Evolutionary conservation across 352 stramenopile genomes (phyloP), one percentile per base, ranked within the genome.

Genomic region (Saprolegnia diclina): DNA sequence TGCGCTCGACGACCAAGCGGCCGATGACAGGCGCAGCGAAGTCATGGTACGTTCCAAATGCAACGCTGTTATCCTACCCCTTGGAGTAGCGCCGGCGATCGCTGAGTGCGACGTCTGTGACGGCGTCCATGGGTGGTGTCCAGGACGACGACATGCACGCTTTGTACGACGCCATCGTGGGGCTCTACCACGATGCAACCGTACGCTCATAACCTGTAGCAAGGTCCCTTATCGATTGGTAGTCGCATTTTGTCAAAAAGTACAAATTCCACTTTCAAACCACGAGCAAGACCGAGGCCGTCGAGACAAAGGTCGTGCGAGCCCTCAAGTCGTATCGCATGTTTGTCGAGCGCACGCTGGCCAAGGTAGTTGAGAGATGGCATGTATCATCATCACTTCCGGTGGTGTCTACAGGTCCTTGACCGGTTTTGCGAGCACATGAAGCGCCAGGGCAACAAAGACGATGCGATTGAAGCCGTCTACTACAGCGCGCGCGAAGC

Each of bases 251-350:
- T 29, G 46, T 69, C 21, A 35, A 52, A 22, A 69, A 52, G 22
- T 69, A 53, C 40, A 18, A 46, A 19, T 40, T 38, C 4, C 63
- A 69, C 37, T 69, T 61, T 38, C 29, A 57, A 35, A 69, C 35
- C 7, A 11, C 32, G 24, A 22, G 26, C 13, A 35, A 44, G 29
- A 24, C 19, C 74, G 29, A 78, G 76, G 22, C 71, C 82, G 32
- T 80, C 73, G 9, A 77, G 63, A 13, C 57, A 83, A 80, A 10
- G 83, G 79, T 69, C 35, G 11, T 89, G 35, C 53, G 84, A 13
- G 84, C 84, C 0, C 56, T 92, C 0, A 88, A 88, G 68, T 87
- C 81, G 59, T 92, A 89, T 65, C 80, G 84, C 0, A 88, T 89
- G 54, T 92, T 89, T 56, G 44, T 92, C 22, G 84, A 92, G 68